A percentile compares a stretch with the other conserved stretches of the same genome.
Evolutionary conservation across 257 asterid genomes (phyloP).

Genomic region (Capsicum chinense): DNA sequence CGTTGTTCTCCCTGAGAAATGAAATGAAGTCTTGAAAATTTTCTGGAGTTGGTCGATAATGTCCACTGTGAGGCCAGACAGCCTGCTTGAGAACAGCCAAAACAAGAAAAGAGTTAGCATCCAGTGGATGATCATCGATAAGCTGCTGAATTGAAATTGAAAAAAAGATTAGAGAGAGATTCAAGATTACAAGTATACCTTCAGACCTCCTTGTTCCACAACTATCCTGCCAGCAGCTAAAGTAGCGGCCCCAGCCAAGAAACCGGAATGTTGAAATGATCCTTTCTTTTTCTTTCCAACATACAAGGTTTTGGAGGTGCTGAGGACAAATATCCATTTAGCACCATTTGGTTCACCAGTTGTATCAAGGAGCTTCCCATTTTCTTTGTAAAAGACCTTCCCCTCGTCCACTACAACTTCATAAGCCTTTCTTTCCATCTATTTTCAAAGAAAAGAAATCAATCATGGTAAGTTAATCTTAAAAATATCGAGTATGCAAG

Average conservation of each 20-base stretch:
- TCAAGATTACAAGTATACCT: constrained; percentile 32
- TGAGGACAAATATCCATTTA: constrained; percentile 67
- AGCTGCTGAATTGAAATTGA: neutral
- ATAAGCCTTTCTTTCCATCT: constrained; percentile 67
- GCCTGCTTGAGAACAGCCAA: constrained; percentile 37
- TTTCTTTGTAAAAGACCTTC: constrained; percentile 56
- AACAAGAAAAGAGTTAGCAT: neutral
- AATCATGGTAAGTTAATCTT: neutral
- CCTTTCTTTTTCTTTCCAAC: constrained; percentile 67
- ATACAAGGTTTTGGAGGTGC: constrained; percentile 55
- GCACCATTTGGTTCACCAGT: constrained; percentile 43
- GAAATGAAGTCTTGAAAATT: constrained; percentile 60
- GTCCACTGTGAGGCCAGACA: constrained; percentile 82
- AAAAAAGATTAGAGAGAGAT: neutral
- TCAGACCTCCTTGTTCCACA: constrained; percentile 57
- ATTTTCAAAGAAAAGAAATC: constrained; percentile 15
- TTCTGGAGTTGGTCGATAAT: constrained; percentile 64
- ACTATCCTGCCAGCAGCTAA: constrained; percentile 71
- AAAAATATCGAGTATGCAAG: neutral
- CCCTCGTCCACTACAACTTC: constrained; percentile 57
- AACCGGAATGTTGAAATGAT: constrained; percentile 71
- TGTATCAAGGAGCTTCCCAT: constrained; percentile 55
- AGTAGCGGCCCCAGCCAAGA: constrained; percentile 73
- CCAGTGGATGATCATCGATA: neutral
- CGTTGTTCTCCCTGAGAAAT: constrained; percentile 54